A percentile compares a stretch with the other conserved stretches of the same genome.
Evolutionary conservation across 2,329 filamentous ascomycete species (phyloP).

Genomic region (Tympanopsis confertula): DNA sequence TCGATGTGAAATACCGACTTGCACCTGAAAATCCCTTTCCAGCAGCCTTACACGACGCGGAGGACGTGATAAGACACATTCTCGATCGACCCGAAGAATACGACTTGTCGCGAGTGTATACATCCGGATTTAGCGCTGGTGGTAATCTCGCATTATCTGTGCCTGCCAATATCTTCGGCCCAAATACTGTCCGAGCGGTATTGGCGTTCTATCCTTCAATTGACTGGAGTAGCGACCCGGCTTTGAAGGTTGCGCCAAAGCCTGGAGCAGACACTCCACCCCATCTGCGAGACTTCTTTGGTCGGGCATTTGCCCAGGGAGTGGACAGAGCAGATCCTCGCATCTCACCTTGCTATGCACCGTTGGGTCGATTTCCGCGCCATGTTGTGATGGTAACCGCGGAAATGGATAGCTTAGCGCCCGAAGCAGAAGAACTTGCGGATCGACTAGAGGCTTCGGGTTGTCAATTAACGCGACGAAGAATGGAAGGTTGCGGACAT

Average conservation of each 20-base stretch:
- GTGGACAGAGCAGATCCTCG: slow-evolving; percentile 19
- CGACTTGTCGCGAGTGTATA: slow-evolving; percentile 21
- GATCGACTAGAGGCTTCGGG: slow-evolving; percentile 9
- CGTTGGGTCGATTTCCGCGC: slow-evolving; percentile 10
- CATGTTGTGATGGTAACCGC: slow-evolving; percentile 18
- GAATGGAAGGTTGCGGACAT: slow-evolving; percentile 9
- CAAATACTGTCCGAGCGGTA: slow-evolving; percentile 34
- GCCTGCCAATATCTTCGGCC: slow-evolving; percentile 17
- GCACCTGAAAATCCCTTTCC: slow-evolving; percentile 27
- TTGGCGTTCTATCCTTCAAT: slow-evolving; percentile 30
- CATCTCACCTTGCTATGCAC: slow-evolving; percentile 19
- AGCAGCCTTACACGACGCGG: slow-evolving; percentile 24
- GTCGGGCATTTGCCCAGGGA: slow-evolving; percentile 10
- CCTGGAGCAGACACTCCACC: slow-evolving; percentile 9
- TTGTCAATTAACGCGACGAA: no score
- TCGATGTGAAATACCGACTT: slow-evolving; percentile 24
- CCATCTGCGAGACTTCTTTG: no score
- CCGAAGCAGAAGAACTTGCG: slow-evolving; percentile 20
- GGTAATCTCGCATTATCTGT: slow-evolving; percentile 27
- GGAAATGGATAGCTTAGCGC: slow-evolving; percentile 19
- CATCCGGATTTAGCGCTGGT: slow-evolving; percentile 34
- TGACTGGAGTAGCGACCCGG: slow-evolving; percentile 15
- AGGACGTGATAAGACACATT: slow-evolving; percentile 20
- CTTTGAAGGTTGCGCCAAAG: slow-evolving; percentile 14
- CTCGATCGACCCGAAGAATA: slow-evolving; percentile 13